Evolutionary conservation across 106 monocot genomes (phyloP).

Genomic region (Dendrobium nobile): DNA sequence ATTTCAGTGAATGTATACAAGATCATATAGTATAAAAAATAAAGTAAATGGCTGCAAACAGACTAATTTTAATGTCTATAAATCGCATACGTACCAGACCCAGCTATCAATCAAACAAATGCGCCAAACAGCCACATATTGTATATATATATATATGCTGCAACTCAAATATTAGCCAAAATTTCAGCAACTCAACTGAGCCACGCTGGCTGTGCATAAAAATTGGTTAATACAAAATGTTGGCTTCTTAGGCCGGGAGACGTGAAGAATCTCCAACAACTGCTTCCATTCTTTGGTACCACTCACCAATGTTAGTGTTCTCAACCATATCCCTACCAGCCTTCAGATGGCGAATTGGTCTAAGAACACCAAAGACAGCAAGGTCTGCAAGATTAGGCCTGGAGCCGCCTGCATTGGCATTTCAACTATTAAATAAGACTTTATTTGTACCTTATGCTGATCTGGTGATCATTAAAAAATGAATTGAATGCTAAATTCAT

Average conservation of each 20-base stretch:
- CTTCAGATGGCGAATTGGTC: conserved; percentile 77
- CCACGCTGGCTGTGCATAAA: neutral
- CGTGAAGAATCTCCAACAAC: conserved; percentile 67
- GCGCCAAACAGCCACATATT: neutral
- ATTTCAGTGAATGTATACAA: neutral
- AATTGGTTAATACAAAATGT: neutral
- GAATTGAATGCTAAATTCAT: no score
- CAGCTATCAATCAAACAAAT: neutral
- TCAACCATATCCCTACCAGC: conserved; percentile 90
- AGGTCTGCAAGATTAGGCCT: conserved; percentile 93
- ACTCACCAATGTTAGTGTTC: conserved; percentile 81
- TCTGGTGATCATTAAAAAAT: neutral
- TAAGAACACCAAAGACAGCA: conserved; percentile 84
- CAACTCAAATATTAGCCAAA: conserved; percentile 5
- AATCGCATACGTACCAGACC: neutral
- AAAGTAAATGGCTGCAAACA: neutral
- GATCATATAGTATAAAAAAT: neutral
- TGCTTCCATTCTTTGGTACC: conserved; percentile 83
- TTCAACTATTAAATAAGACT: neutral
- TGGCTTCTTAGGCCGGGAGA: conserved; percentile 15
- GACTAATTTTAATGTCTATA: neutral
- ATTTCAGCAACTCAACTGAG: neutral
- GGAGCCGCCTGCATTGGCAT: conserved; percentile 48
- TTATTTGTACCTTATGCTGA: neutral
- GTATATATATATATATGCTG: neutral